Evolutionary conservation across 805 yeast species (phyloP).

Genomic region (Saccharomyces kudriavzevii): DNA sequence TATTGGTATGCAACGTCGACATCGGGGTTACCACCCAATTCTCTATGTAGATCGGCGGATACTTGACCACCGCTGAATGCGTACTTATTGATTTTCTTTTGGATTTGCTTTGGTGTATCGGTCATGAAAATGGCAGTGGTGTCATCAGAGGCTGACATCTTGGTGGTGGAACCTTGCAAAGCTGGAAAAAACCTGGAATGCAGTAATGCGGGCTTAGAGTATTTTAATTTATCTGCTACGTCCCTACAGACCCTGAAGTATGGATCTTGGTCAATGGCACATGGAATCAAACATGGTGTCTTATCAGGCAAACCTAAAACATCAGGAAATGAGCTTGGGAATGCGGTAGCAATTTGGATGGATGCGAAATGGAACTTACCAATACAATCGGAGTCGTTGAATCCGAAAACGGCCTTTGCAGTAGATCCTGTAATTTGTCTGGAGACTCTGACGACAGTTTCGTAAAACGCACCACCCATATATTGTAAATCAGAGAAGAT

Average conservation of each 20-base stretch:
- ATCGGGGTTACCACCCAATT: slow-evolving; percentile 87
- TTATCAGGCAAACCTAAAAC: slow-evolving; percentile 78
- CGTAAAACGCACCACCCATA: slow-evolving; percentile 91
- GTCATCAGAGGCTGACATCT: slow-evolving; percentile 93
- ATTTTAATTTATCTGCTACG: slow-evolving; percentile 89
- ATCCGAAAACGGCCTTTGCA: slow-evolving; percentile 94
- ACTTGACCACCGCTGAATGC: slow-evolving; percentile 94
- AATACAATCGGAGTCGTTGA: slow-evolving; percentile 87
- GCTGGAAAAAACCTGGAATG: slow-evolving; percentile 98
- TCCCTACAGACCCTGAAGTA: slow-evolving; percentile 96
- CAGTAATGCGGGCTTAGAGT: slow-evolving; percentile 80
- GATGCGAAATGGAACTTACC: slow-evolving; percentile 94
- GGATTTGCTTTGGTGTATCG: slow-evolving; percentile 85
- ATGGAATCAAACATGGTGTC: slow-evolving; percentile 94
- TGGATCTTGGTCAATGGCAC: slow-evolving; percentile 99
- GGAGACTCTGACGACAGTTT: slow-evolving; percentile 84
- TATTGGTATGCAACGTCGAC: slow-evolving; percentile 94
- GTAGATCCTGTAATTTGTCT: slow-evolving; percentile 96
- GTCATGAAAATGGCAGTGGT: slow-evolving; percentile 90
- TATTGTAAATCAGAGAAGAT: slow-evolving; percentile 87
- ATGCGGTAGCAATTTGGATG: slow-evolving; percentile 90
- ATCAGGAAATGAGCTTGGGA: slow-evolving; percentile 93
- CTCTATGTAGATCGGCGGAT: slow-evolving; percentile 83
- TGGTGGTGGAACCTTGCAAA: slow-evolving; percentile 88
- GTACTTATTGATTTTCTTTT: slow-evolving; percentile 89